phyloP scores from a whole-genome alignment of 2,329 filamentous ascomycete genomes.

The Huntiella decipiens region DNA sequence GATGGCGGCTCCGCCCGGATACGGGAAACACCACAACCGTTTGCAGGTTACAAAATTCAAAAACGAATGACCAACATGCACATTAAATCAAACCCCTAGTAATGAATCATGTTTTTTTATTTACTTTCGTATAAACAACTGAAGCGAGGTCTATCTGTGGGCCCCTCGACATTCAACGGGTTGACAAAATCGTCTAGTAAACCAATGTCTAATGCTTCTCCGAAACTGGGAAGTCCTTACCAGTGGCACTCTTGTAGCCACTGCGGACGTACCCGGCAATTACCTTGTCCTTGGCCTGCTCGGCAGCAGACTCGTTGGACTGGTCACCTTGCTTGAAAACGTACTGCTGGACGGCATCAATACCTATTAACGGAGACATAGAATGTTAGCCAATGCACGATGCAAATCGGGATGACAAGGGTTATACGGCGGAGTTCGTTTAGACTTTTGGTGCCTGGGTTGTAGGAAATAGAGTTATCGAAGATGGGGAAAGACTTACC shows the following conservation, averaged over 20 bases:
- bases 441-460: background rate
- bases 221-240: constrained; percentile 48
- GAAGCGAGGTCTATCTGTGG: too few species aligned
- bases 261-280: constrained; percentile 53
- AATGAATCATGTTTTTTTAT: too few species aligned
- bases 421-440: background rate
- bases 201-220: constrained; percentile 36
- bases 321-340: constrained; percentile 52
- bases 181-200: too few species aligned
- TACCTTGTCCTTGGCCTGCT: constrained; percentile 70
- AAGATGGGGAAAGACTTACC: constrained; percentile 24
- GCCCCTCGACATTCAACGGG: too few species aligned
- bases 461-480: too few species aligned
- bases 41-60: too few species aligned
- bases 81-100: too few species aligned
- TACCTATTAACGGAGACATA: constrained; percentile 26
- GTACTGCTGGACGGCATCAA: constrained; percentile 64
- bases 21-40: too few species aligned
- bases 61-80: too few species aligned
- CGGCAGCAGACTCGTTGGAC: constrained; percentile 50
- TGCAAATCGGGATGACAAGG: background rate
- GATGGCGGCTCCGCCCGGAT: too few species aligned
- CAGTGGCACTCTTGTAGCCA: constrained; percentile 50
- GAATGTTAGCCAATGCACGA: background rate
- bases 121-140: too few species aligned